These are phyloP conservation scores for Raddia distichophylla DNA, from an alignment of 176 grass and related monocot species.

Conservation along the genomic window DNA sequence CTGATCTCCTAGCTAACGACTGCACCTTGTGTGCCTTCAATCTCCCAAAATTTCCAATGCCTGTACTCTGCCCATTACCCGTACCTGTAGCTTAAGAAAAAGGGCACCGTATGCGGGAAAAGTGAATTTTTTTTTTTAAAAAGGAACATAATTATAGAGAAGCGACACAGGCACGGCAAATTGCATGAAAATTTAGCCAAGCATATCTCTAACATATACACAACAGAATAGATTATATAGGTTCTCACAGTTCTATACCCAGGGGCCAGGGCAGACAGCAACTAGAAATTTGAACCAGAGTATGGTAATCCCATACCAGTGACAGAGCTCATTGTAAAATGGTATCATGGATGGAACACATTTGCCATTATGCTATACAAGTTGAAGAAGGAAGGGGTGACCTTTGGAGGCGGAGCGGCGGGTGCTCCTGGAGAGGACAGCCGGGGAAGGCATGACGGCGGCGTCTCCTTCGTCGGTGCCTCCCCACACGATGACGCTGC, in stretches of 20 bases:
- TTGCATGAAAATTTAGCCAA: not conserved
- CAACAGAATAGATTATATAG: no score
- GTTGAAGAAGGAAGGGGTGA: not conserved
- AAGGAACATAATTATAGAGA: not conserved
- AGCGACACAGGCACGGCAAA: not conserved
- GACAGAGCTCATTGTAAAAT: not conserved
- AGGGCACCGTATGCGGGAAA: constrained; percentile 7
- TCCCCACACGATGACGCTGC: constrained; percentile 82
- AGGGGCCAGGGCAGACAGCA: no score
- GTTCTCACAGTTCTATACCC: no score
- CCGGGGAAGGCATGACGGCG: constrained; percentile 48
- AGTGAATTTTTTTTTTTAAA: no score
- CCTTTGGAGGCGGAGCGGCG: constrained; percentile 25
- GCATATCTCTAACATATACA: not conserved
- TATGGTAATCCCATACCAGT: not conserved
- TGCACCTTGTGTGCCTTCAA: constrained; percentile 73
- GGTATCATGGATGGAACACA: not conserved
- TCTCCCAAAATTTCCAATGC: constrained; percentile 57
- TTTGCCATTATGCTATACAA: not conserved
- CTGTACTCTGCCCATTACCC: not conserved
- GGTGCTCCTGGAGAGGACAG: constrained; percentile 53
- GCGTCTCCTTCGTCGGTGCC: constrained; percentile 53
- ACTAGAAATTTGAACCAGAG: not conserved
- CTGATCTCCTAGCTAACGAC: constrained; percentile 52
- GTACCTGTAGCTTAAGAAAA: constrained; percentile 49